Evolutionary conservation across 768 basidiomycete species (phyloP), one percentile per base, ranked within the genome.

Genomic region (Naganishia vaughanmartiniae): DNA sequence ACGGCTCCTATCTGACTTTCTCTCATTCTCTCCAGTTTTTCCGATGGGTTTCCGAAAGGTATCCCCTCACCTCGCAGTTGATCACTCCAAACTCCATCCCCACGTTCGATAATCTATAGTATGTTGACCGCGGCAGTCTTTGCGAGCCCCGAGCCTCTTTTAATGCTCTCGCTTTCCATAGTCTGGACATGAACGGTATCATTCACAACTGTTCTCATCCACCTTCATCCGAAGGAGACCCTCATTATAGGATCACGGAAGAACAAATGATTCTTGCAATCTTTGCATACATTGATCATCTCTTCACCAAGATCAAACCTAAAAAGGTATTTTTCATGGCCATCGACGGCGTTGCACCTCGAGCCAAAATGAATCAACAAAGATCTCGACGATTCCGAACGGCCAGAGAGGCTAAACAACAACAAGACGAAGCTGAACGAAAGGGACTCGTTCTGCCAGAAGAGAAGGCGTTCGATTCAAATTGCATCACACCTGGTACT

Each of bases 321-420:
- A 90, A 92, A 85, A 96, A 97, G 79, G 84, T 96, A 15, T 97
- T 98, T 82, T 98, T 96, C 82, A 95, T 99, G 90, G 96, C 95
- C 30, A 89, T 99, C 55, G 96, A 98, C 79, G 95, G 95, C 57
- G 94, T 97, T 17, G 95, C 95, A 0, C 95, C 95, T 4, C 85
- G 95, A 55, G 95, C 95, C 39, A 98, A 99, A 86, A 96, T 97
- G 95, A 99, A 99, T 79, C 95, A 98, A 82, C 95, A 98, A 79
- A 88, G 95, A 24, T 89, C 90, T 79, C 85, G 95, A 46, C 88
- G 94, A 55, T 99, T 98, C 84, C 85, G 95, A 68, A 93, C 94
- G 0, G 94, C 94, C 9, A 92, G 90, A 82, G 95, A 97, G 81
- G 91, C 90, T 2, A 89, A 86, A 75, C 93, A 98, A 80, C 83